phyloP scores from a whole-genome alignment of 164 flowering plant species.

The Platanus orientalis region DNA sequence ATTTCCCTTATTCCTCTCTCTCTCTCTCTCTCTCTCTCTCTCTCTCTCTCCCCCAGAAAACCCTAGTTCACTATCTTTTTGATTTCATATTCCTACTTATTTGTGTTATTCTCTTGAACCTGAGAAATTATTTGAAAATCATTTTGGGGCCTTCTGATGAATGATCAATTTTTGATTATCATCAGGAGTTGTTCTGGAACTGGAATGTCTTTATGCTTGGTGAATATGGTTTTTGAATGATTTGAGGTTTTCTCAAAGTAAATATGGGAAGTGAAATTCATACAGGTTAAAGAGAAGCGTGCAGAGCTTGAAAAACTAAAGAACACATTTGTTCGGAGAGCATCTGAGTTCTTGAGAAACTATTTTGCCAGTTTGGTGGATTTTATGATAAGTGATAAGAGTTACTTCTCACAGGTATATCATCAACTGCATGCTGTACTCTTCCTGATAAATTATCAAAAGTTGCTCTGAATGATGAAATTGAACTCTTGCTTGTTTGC shows the following conservation, averaged over 20 bases:
- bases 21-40: too few relatives aligned
- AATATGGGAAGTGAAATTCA: conserved; percentile 3
- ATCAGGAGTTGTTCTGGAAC: conserved; percentile 5
- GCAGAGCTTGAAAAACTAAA: conserved; percentile 87
- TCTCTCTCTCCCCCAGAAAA: too few relatives aligned
- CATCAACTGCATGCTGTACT: conserved; percentile 7
- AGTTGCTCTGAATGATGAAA: background rate
- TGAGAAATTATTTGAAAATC: too few relatives aligned
- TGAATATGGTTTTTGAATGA: background rate
- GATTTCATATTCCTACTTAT: too few relatives aligned
- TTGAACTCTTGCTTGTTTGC: conserved; percentile 10
- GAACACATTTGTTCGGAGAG: conserved; percentile 78
- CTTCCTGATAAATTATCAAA: background rate
- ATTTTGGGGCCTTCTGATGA: background rate
- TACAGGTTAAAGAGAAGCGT: conserved; percentile 88
- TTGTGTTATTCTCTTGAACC: too few relatives aligned
- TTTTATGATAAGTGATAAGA: conserved; percentile 96
- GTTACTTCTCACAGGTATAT: conserved; percentile 90
- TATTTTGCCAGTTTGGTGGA: conserved; percentile 97
- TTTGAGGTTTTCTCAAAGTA: background rate
- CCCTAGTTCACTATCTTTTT: too few relatives aligned
- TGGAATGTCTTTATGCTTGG: background rate
- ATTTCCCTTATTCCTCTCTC: too few relatives aligned
- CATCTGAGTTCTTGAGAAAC: conserved; percentile 90
- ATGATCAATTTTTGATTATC: background rate